phyloP scores from a whole-genome alignment of 164 flowering plant genomes.

The Vitis rotundifolia region DNA sequence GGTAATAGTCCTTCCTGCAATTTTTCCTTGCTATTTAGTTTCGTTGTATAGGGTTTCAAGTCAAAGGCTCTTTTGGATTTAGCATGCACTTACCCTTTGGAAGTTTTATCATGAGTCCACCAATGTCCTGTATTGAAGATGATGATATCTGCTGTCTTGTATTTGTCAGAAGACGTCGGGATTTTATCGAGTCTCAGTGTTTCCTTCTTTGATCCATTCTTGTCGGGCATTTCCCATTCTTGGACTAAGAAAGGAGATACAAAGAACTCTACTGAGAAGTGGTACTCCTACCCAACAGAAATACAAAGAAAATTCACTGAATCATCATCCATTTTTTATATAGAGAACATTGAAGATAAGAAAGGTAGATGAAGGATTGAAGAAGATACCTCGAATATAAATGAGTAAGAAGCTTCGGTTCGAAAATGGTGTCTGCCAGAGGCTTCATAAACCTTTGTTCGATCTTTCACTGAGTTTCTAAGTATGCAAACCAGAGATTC shows the following conservation, averaged over 20 bases:
- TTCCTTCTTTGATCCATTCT: constrained; percentile 72
- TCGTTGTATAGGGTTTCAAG: neutral
- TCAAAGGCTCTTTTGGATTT: neutral
- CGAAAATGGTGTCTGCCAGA: constrained; percentile 72
- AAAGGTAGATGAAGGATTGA: neutral
- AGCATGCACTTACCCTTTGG: constrained; percentile 59
- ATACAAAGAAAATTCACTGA: neutral
- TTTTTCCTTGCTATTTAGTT: neutral
- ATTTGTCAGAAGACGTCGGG: constrained; percentile 52
- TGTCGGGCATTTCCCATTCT: constrained; percentile 71
- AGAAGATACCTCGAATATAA: constrained; percentile 61
- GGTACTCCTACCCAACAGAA: constrained; percentile 58
- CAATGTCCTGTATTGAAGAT: constrained; percentile 98
- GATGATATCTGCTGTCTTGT: constrained; percentile 74
- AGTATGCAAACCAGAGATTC: constrained; percentile 89
- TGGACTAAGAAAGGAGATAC: constrained; percentile 88
- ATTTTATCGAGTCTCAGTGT: constrained; percentile 84
- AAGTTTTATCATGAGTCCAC: constrained; percentile 99
- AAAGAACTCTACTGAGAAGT: constrained; percentile 82
- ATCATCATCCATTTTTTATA: neutral
- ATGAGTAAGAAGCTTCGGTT: constrained; percentile 72
- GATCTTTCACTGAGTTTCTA: constrained; percentile 60
- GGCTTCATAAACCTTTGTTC: constrained; percentile 77
- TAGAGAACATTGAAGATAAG: too few species aligned
- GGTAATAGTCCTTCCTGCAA: constrained; percentile 90